These are phyloP conservation scores for Rhodotorula sphaerocarpa DNA, from an alignment of 768 basidiomycete genomes.

Conservation along the genomic window DNA sequence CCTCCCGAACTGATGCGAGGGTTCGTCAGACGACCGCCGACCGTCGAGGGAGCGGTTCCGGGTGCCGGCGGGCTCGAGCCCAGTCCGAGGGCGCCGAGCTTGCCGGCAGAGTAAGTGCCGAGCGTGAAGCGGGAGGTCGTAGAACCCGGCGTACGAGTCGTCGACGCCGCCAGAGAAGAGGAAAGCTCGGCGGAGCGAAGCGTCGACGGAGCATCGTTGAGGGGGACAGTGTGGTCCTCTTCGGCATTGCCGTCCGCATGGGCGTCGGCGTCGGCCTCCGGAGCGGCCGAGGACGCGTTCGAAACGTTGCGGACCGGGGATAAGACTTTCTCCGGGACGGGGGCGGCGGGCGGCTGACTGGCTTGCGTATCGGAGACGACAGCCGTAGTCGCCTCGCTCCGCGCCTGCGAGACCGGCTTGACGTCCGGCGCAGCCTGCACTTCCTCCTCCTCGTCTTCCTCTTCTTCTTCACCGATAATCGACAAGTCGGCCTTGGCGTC, in stretches of 20 bases:
- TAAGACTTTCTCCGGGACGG: neutral
- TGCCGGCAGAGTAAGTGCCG: slow-evolving; percentile 21
- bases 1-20: slow-evolving; percentile 19
- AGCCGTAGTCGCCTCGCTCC: neutral
- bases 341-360: neutral
- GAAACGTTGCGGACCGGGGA: slow-evolving; percentile 10
- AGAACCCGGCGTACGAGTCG: slow-evolving; percentile 23
- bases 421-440: neutral
- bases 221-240: slow-evolving; percentile 20
- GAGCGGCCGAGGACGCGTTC: slow-evolving; percentile 20
- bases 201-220: slow-evolving; percentile 29
- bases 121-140: slow-evolving; percentile 10
- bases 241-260: slow-evolving; percentile 14
- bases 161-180: slow-evolving; percentile 16
- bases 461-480: slow-evolving; percentile 23
- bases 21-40: neutral
- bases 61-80: slow-evolving; percentile 20
- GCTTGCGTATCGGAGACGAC: slow-evolving; percentile 6
- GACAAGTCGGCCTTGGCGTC: slow-evolving; percentile 19
- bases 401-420: neutral
- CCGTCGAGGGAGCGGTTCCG: neutral
- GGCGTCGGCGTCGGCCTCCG: slow-evolving; percentile 22
- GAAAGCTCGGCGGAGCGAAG: slow-evolving; percentile 11
- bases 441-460: too few relatives aligned
- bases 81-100: slow-evolving; percentile 16